Evolutionary conservation across 2,329 filamentous ascomycete genomes (phyloP).

Genomic region (Seiridium unicorne): DNA sequence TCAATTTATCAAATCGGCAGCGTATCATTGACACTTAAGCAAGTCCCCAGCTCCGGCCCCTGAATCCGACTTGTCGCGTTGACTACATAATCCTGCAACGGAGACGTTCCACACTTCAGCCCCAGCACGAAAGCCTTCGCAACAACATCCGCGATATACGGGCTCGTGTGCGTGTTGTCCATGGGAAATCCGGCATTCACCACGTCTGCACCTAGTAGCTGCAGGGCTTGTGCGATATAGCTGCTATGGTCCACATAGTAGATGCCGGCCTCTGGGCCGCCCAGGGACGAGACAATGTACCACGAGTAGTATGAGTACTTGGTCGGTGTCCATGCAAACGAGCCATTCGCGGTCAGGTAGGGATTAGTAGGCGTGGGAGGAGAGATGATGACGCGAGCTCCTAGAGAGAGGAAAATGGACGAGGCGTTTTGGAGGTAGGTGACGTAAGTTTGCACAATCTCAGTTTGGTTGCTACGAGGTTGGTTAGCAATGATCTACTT

Average conservation of each 20-base stretch:
- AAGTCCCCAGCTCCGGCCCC: constrained; percentile 8
- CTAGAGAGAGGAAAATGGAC: constrained; percentile 12
- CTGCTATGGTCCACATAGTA: constrained; percentile 15
- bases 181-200: constrained; percentile 12
- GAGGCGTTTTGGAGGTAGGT: constrained; percentile 17
- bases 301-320: constrained; percentile 14
- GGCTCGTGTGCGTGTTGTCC: constrained; percentile 14
- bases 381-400: constrained; percentile 13
- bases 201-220: constrained; percentile 7
- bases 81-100: constrained; percentile 11
- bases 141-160: constrained; percentile 13
- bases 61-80: constrained; percentile 13
- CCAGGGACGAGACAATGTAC: constrained; percentile 10
- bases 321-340: constrained; percentile 8
- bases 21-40: constrained; percentile 11
- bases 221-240: constrained; percentile 11
- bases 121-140: constrained; percentile 13
- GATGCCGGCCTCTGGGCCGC: constrained; percentile 10
- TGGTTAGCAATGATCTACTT: not conserved
- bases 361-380: constrained; percentile 12
- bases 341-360: constrained; percentile 4
- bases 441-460: constrained; percentile 22
- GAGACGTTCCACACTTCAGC: constrained; percentile 13
- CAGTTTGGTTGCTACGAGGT: constrained; percentile 14
- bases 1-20: constrained; percentile 7